Base-by-base conservation (phyloP, 2,329 filamentous ascomycete species). In the Exophiala sp. region DNA sequence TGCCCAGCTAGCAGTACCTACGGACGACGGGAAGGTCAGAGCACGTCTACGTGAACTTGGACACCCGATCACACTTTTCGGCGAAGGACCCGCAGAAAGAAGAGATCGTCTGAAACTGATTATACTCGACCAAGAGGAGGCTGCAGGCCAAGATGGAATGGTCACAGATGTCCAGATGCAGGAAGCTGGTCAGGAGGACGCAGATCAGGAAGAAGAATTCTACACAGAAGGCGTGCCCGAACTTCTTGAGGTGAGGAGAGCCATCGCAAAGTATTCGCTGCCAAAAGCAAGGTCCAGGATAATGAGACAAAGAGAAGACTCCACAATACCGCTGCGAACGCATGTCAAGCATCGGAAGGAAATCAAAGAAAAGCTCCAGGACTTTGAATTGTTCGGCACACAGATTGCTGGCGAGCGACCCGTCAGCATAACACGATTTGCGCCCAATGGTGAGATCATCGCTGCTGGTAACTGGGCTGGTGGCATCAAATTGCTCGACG, bases 401-500 rank as follows among this genome's bases (percentile, higher is more conserved):
- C 94, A 99, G 72, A 92, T 90, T 54, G 90, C 91, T 0, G 91
- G 90, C 46, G 91, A 97, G 62, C 81, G 94, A 36, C 89, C 95
- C 16, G 84, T 99, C 51, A 92, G 91, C 71, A 92, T 97, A 73
- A 89, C 90, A 44, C 84, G 94, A 52, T 91, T 99, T 72, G 86
- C 92, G 6, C 94, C 94, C 0, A 87, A 88, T 65, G 89, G 90
- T 12, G 79, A 92, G 68, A 78, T 87, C 8, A 81, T 97, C 34
- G 94, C 92, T 2, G 89, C 90, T 2, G 94, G 94, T 36, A 96
- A 95, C 66, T 97, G 91, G 90, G 88, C 86, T 47, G 94, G 94
- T 48, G 87, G 89, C 47, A 85, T 99, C 60, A 92, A 91, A 65
- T 74, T 99, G 54, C 81, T 97, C 55, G 84, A 87, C 53, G 86